Conservation (phyloP, 768 basidiomycete genomes). For the Auriculariales sp. region DNA sequence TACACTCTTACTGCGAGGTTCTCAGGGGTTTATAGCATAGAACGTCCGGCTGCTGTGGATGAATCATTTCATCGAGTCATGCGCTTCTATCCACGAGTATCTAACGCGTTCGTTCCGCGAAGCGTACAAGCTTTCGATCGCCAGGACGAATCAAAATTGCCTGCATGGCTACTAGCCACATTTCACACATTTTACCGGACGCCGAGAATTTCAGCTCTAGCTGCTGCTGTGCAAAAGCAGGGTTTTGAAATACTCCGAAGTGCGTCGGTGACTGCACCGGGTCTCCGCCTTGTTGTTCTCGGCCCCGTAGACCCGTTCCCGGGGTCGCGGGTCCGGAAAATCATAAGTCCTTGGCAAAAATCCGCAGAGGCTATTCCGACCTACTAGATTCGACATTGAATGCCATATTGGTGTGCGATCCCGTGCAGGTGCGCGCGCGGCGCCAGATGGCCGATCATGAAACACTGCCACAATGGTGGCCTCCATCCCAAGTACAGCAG, state of each 20-base stretch:
- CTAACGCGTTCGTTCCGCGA: slow-evolving; percentile 99
- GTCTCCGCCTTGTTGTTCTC: slow-evolving; percentile 93
- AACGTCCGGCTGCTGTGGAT: slow-evolving; percentile 97
- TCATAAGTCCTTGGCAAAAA: too few relatives aligned
- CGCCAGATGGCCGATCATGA: neutral
- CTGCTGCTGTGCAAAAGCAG: slow-evolving; percentile 99
- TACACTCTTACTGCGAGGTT: slow-evolving; percentile 98
- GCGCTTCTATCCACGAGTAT: slow-evolving; percentile 89
- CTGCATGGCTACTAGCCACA: neutral
- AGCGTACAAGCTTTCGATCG: slow-evolving; percentile 51
- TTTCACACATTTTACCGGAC: slow-evolving; percentile 69
- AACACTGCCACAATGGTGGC: slow-evolving; percentile 88
- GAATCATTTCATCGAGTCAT: slow-evolving; percentile 92
- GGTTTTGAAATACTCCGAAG: slow-evolving; percentile 95
- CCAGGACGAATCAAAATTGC: slow-evolving; percentile 4
- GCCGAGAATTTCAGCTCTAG: slow-evolving; percentile 99
- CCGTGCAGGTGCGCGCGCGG: neutral
- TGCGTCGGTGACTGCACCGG: slow-evolving; percentile 99
- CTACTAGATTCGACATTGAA: slow-evolving; percentile 99
- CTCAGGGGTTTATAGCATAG: slow-evolving; percentile 96
- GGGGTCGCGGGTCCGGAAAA: slow-evolving; percentile 95
- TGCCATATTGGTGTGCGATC: slow-evolving; percentile 31
- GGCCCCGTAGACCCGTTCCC: slow-evolving; percentile 99
- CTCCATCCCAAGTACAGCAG: slow-evolving; percentile 98
- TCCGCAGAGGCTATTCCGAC: slow-evolving; percentile 99